These are phyloP conservation scores for Aleurites moluccanus DNA, from an alignment of 441 rosid genomes.

Conservation along the genomic window DNA sequence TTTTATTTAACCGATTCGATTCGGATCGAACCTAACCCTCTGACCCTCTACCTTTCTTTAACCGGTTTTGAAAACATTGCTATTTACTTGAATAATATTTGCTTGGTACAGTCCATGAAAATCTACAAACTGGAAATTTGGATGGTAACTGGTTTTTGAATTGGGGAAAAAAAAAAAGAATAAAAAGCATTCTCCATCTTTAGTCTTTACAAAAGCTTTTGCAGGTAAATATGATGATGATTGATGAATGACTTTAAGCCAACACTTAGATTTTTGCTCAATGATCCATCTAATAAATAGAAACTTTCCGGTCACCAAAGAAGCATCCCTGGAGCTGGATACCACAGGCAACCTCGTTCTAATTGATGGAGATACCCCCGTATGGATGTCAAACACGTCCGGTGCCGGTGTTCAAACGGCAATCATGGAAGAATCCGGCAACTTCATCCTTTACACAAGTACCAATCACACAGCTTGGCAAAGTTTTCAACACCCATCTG, in stretches of 20 bases:
- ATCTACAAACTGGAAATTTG: background rate
- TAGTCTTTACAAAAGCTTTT: conserved; percentile 39
- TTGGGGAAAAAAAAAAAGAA: too few species aligned
- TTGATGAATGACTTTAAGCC: conserved; percentile 29
- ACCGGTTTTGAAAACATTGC: too few species aligned
- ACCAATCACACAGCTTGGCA: conserved; percentile 58
- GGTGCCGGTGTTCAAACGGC: conserved; percentile 46
- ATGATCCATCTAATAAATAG: conserved; percentile 55
- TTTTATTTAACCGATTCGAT: too few species aligned
- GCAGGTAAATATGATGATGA: conserved; percentile 33
- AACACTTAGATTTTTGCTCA: conserved; percentile 33
- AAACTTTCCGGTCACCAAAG: conserved; percentile 67
- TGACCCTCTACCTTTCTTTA: too few species aligned
- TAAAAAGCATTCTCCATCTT: conserved; percentile 21
- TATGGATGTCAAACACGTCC: conserved; percentile 84
- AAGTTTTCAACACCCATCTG: conserved; percentile 77
- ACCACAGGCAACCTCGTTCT: conserved; percentile 74
- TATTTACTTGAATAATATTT: too few species aligned
- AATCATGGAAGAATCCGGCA: conserved; percentile 75
- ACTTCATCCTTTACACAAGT: conserved; percentile 54
- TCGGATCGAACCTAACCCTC: too few species aligned
- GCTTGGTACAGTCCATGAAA: too few species aligned
- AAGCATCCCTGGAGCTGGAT: conserved; percentile 71
- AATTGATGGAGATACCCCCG: conserved; percentile 39
- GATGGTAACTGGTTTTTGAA: conserved; percentile 20